A percentile compares a stretch with the other conserved stretches of the same genome.
phyloP scores from a whole-genome alignment of 208 protist genomes.

The Leishmania braziliensis region DNA sequence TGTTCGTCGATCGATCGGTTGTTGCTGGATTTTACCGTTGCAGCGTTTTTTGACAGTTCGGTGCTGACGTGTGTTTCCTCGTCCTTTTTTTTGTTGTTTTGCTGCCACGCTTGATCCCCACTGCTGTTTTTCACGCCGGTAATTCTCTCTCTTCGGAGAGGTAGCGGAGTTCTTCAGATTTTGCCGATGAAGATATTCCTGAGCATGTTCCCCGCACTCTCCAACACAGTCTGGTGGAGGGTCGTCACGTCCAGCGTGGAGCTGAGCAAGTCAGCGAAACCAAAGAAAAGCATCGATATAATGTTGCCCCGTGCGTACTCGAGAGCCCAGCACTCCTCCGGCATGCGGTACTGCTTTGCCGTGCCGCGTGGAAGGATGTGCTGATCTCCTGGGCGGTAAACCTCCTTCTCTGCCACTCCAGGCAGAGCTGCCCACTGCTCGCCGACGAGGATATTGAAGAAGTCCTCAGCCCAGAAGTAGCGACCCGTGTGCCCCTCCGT shows the following conservation, averaged over 20 bases:
- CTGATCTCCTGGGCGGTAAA: conserved; percentile 77
- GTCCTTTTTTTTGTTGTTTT: too few species aligned
- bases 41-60: not conserved
- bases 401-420: conserved; percentile 37
- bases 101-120: not conserved
- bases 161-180: conserved; percentile 43
- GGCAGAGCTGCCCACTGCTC: conserved; percentile 87
- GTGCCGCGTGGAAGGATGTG: conserved; percentile 66
- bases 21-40: not conserved
- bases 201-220: conserved; percentile 74
- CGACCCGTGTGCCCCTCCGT: conserved; percentile 92
- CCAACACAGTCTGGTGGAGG: conserved; percentile 63
- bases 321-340: conserved; percentile 89
- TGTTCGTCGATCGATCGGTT: not conserved
- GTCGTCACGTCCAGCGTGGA: conserved; percentile 85
- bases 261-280: conserved; percentile 66
- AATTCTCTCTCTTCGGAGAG: not conserved
- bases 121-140: not conserved
- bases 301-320: conserved; percentile 93
- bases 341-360: conserved; percentile 92
- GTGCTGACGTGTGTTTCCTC: not conserved
- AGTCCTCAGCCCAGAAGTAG: conserved; percentile 84
- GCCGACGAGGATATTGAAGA: conserved; percentile 91
- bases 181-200: conserved; percentile 71
- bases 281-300: conserved; percentile 92